Base-by-base conservation (phyloP, 140 eudicot species). In the Anethum foeniculum region DNA sequence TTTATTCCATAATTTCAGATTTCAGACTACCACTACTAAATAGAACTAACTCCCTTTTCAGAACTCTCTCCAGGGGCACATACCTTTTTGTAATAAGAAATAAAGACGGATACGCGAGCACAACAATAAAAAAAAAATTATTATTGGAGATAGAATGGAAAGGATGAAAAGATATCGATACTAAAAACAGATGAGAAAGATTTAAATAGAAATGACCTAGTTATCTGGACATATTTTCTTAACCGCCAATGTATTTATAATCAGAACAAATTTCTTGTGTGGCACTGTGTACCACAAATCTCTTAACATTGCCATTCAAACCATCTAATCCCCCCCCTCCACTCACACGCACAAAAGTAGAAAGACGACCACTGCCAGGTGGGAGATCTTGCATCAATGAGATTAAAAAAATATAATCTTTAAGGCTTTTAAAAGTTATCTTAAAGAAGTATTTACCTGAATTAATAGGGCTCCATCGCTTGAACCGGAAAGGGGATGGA, bases 391-490 rank as follows among this genome's bases (percentile, higher is more conserved):
- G 43, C 43, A 68, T 28, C n/a, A 68, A 68, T 34, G 15, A 28
- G 36, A 4, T 32, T 3, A 68, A 32, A 13, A 2, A 7, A 6
- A 27, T 64, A 30, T 14, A 34, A 34, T 68, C 23, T 67, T 67
- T n/a, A n/a, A 32, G 3, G 21, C 21, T 67, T 28, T 32, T 8
- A 67, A 30, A 67, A 67, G 73, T 28, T 7, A 30, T 67, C 73
- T 28, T 30, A 15, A 10, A 67, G 18, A 32, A 75, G 9, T 19
- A 62, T 21, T 76, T 88, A 96, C 99, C 99, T 85, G 96, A 81
- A 86, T 80, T 90, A 34, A 90, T 90, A 78, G 97, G 95, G 86
- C 98, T 96, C 99, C 99, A 96, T 1, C 96, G 86, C 65, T 86
- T 91, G 82, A 90, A 90, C 79, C 81, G 80, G 82, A 96, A 94